Base-by-base conservation (phyloP, 1,284 basidiomycete genomes). In the Irpex lacteus region DNA sequence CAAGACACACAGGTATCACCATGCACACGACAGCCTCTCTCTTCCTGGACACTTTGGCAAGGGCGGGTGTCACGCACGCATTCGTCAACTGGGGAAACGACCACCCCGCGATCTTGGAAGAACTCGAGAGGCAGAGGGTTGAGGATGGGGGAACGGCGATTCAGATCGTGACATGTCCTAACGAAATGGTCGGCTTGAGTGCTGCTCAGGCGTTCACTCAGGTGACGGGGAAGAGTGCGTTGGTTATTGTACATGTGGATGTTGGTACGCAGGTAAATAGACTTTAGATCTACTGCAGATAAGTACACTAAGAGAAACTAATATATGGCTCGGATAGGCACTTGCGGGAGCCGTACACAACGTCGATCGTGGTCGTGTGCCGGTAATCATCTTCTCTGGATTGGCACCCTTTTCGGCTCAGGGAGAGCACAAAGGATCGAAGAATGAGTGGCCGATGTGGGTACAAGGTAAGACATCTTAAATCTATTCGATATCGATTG, bases 71-170 rank as follows among this genome's bases (percentile, higher is more conserved):
- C 57, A 89, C 87, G 0, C 87, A 90, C 74, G 84, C 81, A 11
- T 91, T 91, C 69, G 88, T 85, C 21, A 91, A 91, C 74, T 90
- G 89, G 86, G 89, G 88, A 1, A 88, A 87, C 0, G 89, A 91
- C 68, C 89, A 91, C 69, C 88, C 89, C 0, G 87, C 85, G 0
- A 73, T 91, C 18, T 77, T 91, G 21, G 90, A 91, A 70, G 89
- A 90, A 44, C 78, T 90, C 15, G 81, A 84, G 66, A 77, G 85
- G 26, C 85, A 88, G 68, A 80, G 85, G 1, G 70, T 75, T 32
- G 75, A 74, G 11, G 65, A 75, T 36, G 70, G 67, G 6, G 80
- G 80, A 3, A 82, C 83, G 5, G 64, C 72, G 2, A 77, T 82
- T 19, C 72, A 78, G 62, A 82, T 91, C 64, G 75, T 90, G 37